phyloP scores from a whole-genome alignment of 352 stramenopile genomes.

The Globisporangium orthogonon region DNA sequence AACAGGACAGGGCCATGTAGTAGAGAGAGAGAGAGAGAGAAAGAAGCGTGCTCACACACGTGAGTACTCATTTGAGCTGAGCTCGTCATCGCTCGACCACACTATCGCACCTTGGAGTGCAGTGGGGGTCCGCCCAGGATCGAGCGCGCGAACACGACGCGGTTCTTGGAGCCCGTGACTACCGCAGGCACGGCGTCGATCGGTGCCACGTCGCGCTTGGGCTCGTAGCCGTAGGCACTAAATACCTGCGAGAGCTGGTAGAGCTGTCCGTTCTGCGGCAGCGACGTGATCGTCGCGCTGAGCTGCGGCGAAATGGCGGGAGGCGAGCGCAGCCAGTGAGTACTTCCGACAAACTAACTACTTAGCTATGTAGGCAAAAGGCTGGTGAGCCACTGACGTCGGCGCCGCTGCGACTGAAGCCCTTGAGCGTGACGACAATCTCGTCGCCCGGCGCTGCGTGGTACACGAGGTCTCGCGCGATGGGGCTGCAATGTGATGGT shows the following conservation, averaged over 20 bases:
- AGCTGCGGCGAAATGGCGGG: constrained; percentile 41
- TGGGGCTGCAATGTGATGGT: constrained; percentile 21
- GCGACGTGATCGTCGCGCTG: constrained; percentile 70
- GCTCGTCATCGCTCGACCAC: too few species aligned
- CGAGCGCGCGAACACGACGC: constrained; percentile 77
- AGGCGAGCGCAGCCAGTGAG: background rate
- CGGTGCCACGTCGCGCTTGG: constrained; percentile 52
- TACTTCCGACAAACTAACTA: background rate
- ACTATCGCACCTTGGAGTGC: constrained; percentile 41
- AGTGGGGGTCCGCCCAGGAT: constrained; percentile 49
- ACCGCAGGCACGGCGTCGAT: constrained; percentile 47
- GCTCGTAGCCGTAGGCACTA: constrained; percentile 85
- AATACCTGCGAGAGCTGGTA: constrained; percentile 89
- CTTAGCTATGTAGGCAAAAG: background rate
- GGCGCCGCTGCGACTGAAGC: constrained; percentile 56
- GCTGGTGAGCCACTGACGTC: constrained; percentile 10
- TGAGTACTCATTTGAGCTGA: too few species aligned
- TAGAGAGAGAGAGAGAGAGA: too few species aligned
- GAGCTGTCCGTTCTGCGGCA: constrained; percentile 74
- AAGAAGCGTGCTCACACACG: too few species aligned
- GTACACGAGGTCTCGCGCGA: constrained; percentile 69
- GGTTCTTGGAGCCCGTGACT: constrained; percentile 84
- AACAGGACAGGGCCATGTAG: background rate
- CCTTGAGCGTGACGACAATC: constrained; percentile 74
- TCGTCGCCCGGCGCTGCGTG: constrained; percentile 68